Percentiles rank a stretch among this genome's conserved stretches.
Conservation (phyloP, 2,329 filamentous ascomycete genomes). For the Xylaria sp. region DNA sequence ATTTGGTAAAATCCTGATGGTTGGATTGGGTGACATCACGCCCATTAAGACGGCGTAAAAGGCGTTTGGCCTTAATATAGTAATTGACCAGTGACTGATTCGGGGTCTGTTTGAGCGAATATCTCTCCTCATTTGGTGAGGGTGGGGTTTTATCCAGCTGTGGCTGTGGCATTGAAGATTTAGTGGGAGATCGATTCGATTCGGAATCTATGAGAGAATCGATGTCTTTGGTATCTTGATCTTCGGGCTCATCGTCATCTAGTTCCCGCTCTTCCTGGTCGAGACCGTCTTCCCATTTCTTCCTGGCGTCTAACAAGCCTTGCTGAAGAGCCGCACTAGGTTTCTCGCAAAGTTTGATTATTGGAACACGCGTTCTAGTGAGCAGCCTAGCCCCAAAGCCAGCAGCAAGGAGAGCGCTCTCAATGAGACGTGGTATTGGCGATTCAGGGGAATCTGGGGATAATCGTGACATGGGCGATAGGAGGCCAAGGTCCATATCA, state of each 20-base stretch:
- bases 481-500: slow-evolving; percentile 87
- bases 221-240: slow-evolving; percentile 39
- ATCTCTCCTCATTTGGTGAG: slow-evolving; percentile 36
- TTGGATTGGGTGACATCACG: slow-evolving; percentile 64
- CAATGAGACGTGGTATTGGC: slow-evolving; percentile 77
- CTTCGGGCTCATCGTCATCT: slow-evolving; percentile 51
- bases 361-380: slow-evolving; percentile 82
- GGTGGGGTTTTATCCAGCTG: not conserved
- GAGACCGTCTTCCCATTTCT: slow-evolving; percentile 75
- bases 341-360: slow-evolving; percentile 84
- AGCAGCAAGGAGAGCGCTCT: slow-evolving; percentile 76
- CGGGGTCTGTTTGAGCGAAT: slow-evolving; percentile 55
- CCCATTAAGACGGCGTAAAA: slow-evolving; percentile 60
- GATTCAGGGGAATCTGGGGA: slow-evolving; percentile 66
- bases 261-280: slow-evolving; percentile 54
- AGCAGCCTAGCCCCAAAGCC: slow-evolving; percentile 82
- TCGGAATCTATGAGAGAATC: slow-evolving; percentile 16
- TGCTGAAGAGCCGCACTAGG: slow-evolving; percentile 70
- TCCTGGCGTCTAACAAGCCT: slow-evolving; percentile 71
- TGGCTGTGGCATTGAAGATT: slow-evolving; percentile 30
- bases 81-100: slow-evolving; percentile 59
- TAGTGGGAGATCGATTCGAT: slow-evolving; percentile 11
- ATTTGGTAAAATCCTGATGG: slow-evolving; percentile 53
- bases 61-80: slow-evolving; percentile 60
- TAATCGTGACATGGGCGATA: slow-evolving; percentile 70